These are phyloP conservation scores for Bonia amplexicaulis DNA, from an alignment of 176 grass and related monocot species.

Conservation along the genomic window DNA sequence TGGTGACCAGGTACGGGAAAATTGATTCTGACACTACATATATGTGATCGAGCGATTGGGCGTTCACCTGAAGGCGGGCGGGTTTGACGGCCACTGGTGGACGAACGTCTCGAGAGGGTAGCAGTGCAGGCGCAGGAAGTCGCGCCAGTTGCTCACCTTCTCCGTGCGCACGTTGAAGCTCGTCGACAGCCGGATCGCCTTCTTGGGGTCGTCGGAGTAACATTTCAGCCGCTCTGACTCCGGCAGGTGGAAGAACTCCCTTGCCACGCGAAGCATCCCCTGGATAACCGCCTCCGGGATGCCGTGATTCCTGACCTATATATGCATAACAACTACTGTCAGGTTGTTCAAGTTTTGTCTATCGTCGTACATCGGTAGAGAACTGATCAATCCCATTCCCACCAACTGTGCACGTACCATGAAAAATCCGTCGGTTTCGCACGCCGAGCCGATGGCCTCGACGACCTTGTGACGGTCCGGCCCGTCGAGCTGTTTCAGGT, in stretches of 20 bases:
- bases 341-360: background rate
- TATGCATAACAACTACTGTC: background rate
- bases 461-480: slow-evolving; percentile 36
- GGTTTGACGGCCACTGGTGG: slow-evolving; percentile 80
- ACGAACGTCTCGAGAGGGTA: slow-evolving; percentile 70
- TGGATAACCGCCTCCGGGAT: slow-evolving; percentile 49
- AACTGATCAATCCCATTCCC: background rate
- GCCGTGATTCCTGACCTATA: slow-evolving; percentile 71
- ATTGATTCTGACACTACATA: background rate
- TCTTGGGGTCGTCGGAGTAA: slow-evolving; percentile 85
- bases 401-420: slow-evolving; percentile 37
- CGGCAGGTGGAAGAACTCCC: slow-evolving; percentile 92
- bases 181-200: slow-evolving; percentile 71
- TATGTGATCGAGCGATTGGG: background rate
- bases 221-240: slow-evolving; percentile 84
- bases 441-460: slow-evolving; percentile 56
- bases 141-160: slow-evolving; percentile 83
- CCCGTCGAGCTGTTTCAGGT: slow-evolving; percentile 47
- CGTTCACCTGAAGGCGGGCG: slow-evolving; percentile 57
- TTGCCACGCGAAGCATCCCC: slow-evolving; percentile 60
- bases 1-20: background rate
- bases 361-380: background rate
- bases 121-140: slow-evolving; percentile 86
- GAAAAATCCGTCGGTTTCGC: slow-evolving; percentile 70
- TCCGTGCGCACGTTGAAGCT: slow-evolving; percentile 94